Base-by-base conservation (phyloP, 805 yeast species). In the Yarrowia phangngaensis region DNA sequence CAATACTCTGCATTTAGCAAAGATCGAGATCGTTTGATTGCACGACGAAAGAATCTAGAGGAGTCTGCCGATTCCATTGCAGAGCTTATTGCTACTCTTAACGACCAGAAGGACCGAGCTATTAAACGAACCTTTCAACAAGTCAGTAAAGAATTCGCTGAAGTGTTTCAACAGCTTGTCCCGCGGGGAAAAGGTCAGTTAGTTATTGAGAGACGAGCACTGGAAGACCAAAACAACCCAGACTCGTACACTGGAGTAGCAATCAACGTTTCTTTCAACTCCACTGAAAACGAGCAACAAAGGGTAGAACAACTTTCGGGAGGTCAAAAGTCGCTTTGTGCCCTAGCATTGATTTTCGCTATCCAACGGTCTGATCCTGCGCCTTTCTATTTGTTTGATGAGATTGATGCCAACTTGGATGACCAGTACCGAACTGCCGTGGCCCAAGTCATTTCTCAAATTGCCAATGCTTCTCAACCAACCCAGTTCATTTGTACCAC, bases 401-500 rank as follows among this genome's bases (percentile, higher is more conserved):
- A 92, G 68, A 83, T 92, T 52, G 98, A 92, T 67, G 97, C 97
- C 4, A 92, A 90, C 57, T 71, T 92, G 54, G 98, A 92, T 65
- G 78, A 95, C 2, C 95, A 85, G 60, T 90, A 89, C 61, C 75
- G 98, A 58, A 75, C 84, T 0, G 78, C 95, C 0, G 95, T 92
- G 15, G 95, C 97, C 0, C 67, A 71, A 24, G 68, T 85, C 70
- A 80, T 92, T 49, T 72, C 77, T 55, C 72, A 75, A 26, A 66
- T 89, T 49, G 77, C 95, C 15, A 58, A 57, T 5, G 47, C 51
- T 1, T 46, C 35, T n/a, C 34, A 53, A 20, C 52, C 73, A 49
- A 95, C 94, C 11, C 98, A 92, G 65, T 92, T 90, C 60, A 87
- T 92, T 28, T 89, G 97, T 64, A 92, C 98, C 1, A 92, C 98